These are phyloP conservation scores for Fraxinus ornus DNA, from an alignment of 305 asterid genomes.

Conservation along the genomic window DNA sequence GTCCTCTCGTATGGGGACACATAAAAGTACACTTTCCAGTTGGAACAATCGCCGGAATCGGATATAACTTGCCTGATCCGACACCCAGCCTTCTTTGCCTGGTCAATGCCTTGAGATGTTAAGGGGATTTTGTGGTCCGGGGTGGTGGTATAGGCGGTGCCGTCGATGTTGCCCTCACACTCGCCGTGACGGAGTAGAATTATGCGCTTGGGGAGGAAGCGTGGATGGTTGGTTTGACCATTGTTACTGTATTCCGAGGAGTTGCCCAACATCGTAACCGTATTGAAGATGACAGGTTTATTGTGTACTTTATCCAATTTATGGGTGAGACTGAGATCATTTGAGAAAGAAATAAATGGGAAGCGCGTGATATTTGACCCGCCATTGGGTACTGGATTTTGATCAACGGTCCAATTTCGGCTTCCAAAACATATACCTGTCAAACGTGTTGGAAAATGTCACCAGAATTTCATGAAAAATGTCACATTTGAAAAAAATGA, in stretches of 20 bases:
- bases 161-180: constrained; percentile 63
- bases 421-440: not conserved
- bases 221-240: not conserved
- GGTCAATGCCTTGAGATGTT: constrained; percentile 50
- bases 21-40: constrained; percentile 64
- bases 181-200: constrained; percentile 84
- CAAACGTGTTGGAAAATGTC: not conserved
- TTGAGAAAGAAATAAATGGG: not conserved
- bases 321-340: not conserved
- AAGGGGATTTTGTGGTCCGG: constrained; percentile 68
- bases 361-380: not conserved
- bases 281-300: not conserved
- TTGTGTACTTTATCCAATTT: not conserved
- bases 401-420: not conserved
- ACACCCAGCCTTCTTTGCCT: constrained; percentile 56
- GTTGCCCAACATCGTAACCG: not conserved
- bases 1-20: constrained; percentile 69
- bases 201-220: constrained; percentile 66
- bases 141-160: constrained; percentile 41
- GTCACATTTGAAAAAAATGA: too few relatives aligned
- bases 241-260: not conserved
- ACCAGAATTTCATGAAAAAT: too few relatives aligned
- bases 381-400: not conserved
- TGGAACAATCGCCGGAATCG: constrained; percentile 35
- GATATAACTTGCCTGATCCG: constrained; percentile 49